These are phyloP conservation scores for Brassica hybrid DNA, from an alignment of 441 rosid species.

Conservation along the genomic window DNA sequence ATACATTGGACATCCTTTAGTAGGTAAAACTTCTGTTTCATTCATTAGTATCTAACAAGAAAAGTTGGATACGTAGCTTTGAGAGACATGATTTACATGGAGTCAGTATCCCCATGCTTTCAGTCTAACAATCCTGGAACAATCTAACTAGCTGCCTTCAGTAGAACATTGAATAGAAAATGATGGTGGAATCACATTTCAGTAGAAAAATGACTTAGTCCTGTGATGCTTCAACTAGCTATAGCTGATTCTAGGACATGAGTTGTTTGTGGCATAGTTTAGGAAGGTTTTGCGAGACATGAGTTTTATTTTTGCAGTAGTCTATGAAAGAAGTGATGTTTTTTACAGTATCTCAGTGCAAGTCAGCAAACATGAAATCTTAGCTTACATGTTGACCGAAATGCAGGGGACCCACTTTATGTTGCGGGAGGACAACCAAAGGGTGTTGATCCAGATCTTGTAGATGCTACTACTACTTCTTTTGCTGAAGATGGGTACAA, in stretches of 20 bases:
- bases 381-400: conserved; percentile 25
- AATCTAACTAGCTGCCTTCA: neutral
- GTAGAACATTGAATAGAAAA: conserved; percentile 11
- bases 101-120: neutral
- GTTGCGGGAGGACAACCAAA: conserved; percentile 74
- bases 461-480: conserved; percentile 55
- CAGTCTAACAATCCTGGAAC: conserved; percentile 6
- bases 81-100: neutral
- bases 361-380: conserved; percentile 18
- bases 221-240: neutral
- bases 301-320: neutral
- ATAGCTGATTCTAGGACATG: neutral
- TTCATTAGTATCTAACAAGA: neutral
- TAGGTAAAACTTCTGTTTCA: conserved; percentile 53
- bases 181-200: conserved; percentile 11
- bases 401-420: conserved; percentile 86
- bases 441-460: conserved; percentile 51
- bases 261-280: conserved; percentile 1
- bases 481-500: conserved; percentile 80
- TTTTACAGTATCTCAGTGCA: conserved; percentile 6
- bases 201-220: neutral
- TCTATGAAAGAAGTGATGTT: conserved; percentile 8
- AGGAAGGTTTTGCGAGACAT: conserved; percentile 7
- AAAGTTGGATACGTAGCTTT: conserved; percentile 21
- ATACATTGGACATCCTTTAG: conserved; percentile 80